Conservation (phyloP, 805 yeast genomes). For the Lipomyces spencermartinsiae region DNA sequence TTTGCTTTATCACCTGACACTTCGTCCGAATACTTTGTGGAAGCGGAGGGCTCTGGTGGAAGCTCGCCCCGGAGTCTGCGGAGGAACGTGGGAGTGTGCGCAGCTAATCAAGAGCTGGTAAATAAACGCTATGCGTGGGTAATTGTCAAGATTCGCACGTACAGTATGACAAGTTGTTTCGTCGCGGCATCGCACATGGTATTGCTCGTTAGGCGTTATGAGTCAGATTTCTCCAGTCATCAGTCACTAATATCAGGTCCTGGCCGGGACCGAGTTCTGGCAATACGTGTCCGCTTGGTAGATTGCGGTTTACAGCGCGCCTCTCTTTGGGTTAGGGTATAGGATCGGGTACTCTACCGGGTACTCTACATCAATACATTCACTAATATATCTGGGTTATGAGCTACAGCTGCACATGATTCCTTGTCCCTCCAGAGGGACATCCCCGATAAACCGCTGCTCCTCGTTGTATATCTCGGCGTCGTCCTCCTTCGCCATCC, state of each 20-base stretch:
- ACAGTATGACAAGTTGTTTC: constrained; percentile 20
- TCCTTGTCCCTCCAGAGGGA: constrained; percentile 62
- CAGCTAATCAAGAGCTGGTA: constrained; percentile 10
- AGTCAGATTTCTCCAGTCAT: background rate
- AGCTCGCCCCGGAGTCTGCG: constrained; percentile 29
- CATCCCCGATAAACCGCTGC: constrained; percentile 54
- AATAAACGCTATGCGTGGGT: background rate
- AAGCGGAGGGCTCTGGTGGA: constrained; percentile 27
- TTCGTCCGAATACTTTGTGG: constrained; percentile 11
- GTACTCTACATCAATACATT: too few relatives aligned
- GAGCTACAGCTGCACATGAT: constrained; percentile 71
- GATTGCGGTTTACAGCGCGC: too few relatives aligned
- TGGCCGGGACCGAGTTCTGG: too few relatives aligned
- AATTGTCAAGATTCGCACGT: background rate
- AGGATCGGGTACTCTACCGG: too few relatives aligned
- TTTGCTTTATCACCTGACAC: background rate
- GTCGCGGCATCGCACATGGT: constrained; percentile 17
- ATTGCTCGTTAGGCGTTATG: background rate
- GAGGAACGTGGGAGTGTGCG: constrained; percentile 30
- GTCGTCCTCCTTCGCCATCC: constrained; percentile 72
- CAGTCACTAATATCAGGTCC: background rate
- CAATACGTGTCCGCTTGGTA: too few relatives aligned
- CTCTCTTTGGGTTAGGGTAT: too few relatives aligned
- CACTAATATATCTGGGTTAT: constrained; percentile 31
- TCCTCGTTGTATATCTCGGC: constrained; percentile 51